Base-by-base conservation (phyloP, 2,329 filamentous ascomycete genomes). In the Aspergillus sclerotialis region DNA sequence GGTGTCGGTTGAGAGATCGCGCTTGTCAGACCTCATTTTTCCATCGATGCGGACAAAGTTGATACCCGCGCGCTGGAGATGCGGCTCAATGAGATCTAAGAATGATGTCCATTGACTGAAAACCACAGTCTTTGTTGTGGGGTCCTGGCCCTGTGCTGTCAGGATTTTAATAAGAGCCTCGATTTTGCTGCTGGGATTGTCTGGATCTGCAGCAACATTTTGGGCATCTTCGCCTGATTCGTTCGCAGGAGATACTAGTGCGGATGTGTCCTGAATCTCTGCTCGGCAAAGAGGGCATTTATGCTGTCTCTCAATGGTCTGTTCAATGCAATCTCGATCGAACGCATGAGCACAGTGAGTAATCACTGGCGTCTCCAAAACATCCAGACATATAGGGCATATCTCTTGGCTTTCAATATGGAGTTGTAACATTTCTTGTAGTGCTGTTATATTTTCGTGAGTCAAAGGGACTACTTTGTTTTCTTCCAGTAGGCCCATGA, bases 221-320 rank as follows among this genome's bases (percentile, higher is more conserved):
- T 67, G 52, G 5, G 63, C 60, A 36, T 65, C 55, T 44, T 71
- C 71, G 12, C 69, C 70, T 30, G 70, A 41, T 34, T 81, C 75
- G 2, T 72, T 69, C 1, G 76, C 73, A 1, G 85, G 82, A 18
- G 79, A 60, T n/a, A 82, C 83, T 0, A 92, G 73, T 0, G 75
- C 67, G 2, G 73, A 66, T 1, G 68, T 69, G 36, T 79, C 72
- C 9, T 72, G 65, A 11, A 93, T 73, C 21, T 76, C 65, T 5
- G 81, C 78, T 13, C 86, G 81, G 50, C 88, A 94, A 73, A 94
- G 80, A 0, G 88, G 89, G 41, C 89, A 94, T 56, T 82, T 87
- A 35, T 81, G 73, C 52, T 92, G 85, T 1, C 76, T 70, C 36
- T 83, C 74, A 38, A 94, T 82, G 32, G 84, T 82, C 43, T 76